Conservation (phyloP, 2,329 filamentous ascomycete species). For the Monilinia polystroma region DNA sequence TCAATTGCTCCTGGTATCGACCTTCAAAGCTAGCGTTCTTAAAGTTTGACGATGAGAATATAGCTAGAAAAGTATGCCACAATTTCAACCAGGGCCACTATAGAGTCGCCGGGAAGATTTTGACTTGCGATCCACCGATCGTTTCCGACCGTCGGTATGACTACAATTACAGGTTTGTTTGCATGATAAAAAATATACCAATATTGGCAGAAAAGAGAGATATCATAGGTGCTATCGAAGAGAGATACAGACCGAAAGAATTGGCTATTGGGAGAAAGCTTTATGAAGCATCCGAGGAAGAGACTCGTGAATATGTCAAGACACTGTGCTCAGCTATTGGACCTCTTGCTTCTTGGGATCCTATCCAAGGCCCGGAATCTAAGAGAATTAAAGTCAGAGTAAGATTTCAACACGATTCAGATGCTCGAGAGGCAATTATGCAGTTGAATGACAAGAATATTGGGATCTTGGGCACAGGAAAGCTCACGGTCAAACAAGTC, state of each 20-base stretch:
- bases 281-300: conserved; percentile 7
- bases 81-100: neutral
- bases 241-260: neutral
- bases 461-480: conserved; percentile 38
- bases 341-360: neutral
- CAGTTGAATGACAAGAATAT: conserved; percentile 40
- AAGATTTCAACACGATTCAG: conserved; percentile 42
- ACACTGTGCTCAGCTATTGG: neutral
- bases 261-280: neutral
- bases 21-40: neutral
- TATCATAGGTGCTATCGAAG: neutral
- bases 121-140: neutral
- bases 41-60: neutral
- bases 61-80: neutral
- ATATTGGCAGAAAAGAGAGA: neutral
- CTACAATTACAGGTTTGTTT: neutral
- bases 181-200: neutral
- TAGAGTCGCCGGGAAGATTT: neutral
- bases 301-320: neutral
- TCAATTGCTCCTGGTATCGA: neutral
- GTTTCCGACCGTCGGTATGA: neutral
- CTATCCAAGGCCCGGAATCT: neutral
- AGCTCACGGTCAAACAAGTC: conserved; percentile 43
- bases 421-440: conserved; percentile 42
- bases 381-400: conserved; percentile 42